phyloP scores from a whole-genome alignment of 2,329 filamentous ascomycete species.

The Colletotrichum magnum region DNA sequence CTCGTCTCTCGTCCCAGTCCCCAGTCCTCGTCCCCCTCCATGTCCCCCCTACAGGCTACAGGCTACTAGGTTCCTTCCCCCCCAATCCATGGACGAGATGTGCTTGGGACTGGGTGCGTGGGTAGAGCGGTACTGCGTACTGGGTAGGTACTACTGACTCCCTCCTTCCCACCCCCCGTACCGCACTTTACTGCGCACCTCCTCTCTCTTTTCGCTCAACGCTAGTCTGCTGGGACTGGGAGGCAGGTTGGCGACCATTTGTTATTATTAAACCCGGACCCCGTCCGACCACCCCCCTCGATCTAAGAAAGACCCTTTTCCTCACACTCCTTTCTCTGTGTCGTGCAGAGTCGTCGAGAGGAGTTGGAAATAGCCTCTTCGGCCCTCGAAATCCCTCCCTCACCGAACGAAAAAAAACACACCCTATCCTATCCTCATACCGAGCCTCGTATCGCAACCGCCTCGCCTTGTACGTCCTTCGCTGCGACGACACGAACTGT shows the following conservation, averaged over 20 bases:
- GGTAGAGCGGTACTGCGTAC: conserved; percentile 27
- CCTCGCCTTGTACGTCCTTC: conserved; percentile 16
- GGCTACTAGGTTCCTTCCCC: no score
- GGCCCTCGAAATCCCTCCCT: conserved; percentile 27
- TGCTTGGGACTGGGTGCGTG: conserved; percentile 22
- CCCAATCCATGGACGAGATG: conserved; percentile 6
- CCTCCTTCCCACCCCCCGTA: conserved; percentile 7
- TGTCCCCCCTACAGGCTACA: background rate
- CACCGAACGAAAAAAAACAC: background rate
- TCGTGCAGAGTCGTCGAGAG: conserved; percentile 37
- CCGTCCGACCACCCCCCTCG: conserved; percentile 44
- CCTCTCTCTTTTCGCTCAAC: background rate
- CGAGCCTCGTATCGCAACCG: conserved; percentile 17
- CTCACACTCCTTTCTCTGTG: conserved; percentile 42
- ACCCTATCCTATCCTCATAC: conserved; percentile 2
- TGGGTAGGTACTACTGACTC: conserved; percentile 10
- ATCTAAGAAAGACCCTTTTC: conserved; percentile 39
- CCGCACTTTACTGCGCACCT: background rate
- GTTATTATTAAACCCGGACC: conserved; percentile 45
- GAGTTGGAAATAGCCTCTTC: conserved; percentile 42
- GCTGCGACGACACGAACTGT: conserved; percentile 19
- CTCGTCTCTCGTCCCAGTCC: background rate
- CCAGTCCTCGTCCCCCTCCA: background rate
- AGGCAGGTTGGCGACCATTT: conserved; percentile 38
- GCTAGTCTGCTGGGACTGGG: background rate